Conservation (phyloP, 1,284 basidiomycete species). For the Pseudozyma sp. region DNA sequence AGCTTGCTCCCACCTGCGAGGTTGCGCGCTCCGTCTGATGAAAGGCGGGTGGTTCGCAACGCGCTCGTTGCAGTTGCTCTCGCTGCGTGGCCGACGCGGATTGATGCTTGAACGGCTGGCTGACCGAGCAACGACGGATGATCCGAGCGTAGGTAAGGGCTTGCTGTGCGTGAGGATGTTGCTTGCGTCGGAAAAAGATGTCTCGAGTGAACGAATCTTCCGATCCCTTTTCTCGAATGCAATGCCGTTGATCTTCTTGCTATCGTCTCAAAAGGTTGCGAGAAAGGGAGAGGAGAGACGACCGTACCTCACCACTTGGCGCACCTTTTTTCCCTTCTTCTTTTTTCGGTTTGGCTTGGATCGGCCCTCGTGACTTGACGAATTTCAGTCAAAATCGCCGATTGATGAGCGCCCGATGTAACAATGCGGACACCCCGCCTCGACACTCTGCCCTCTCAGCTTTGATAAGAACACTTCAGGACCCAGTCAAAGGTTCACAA, state of each 20-base stretch:
- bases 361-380: constrained; percentile 26
- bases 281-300: constrained; percentile 7
- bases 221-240: constrained; percentile 18
- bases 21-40: background rate
- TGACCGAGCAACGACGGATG: background rate
- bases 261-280: background rate
- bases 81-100: background rate
- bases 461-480: no score
- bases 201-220: constrained; percentile 12
- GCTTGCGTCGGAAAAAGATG: background rate
- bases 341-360: background rate
- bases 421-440: no score
- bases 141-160: constrained; percentile 5
- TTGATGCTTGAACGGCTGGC: background rate
- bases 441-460: no score
- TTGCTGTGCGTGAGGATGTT: background rate
- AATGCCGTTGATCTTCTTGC: constrained; percentile 2
- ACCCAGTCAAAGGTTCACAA: background rate
- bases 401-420: background rate
- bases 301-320: background rate
- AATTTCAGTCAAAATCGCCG: constrained; percentile 11
- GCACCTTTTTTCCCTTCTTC: background rate
- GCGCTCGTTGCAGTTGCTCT: background rate
- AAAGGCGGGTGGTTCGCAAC: background rate
- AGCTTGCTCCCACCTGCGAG: background rate